Conservation (phyloP, 1,139 yeast species). For the Yamadazyma epiphylla region DNA sequence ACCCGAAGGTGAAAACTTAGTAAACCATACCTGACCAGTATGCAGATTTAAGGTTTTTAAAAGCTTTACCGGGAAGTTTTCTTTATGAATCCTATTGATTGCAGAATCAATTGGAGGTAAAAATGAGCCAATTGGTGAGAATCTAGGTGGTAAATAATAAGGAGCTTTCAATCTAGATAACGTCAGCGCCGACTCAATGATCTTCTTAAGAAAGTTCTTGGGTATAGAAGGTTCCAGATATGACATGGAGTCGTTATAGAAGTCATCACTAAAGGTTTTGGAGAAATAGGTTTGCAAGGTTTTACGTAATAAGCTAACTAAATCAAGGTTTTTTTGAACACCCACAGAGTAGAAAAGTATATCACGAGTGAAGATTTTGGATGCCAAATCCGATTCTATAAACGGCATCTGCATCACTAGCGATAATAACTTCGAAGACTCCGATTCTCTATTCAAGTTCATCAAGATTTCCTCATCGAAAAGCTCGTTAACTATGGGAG, state of each 20-base stretch:
- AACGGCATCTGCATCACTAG: constrained; percentile 18
- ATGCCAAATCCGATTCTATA: constrained; percentile 8
- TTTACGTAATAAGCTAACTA: constrained; percentile 8
- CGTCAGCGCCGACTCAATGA: constrained; percentile 26
- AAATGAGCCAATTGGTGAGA: constrained; percentile 8
- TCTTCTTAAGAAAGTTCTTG: constrained; percentile 20
- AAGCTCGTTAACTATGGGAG: constrained; percentile 2
- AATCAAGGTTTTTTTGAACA: constrained; percentile 1
- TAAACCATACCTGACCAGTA: constrained; percentile 79
- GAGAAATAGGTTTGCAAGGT: constrained; percentile 7
- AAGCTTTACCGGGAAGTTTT: constrained; percentile 45
- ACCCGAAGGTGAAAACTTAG: constrained; percentile 77
- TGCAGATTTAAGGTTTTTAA: constrained; percentile 47
- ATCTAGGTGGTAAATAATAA: constrained; percentile 33
- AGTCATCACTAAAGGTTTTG: constrained; percentile 9
- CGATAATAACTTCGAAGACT: constrained; percentile 21
- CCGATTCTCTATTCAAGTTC: constrained; percentile 22
- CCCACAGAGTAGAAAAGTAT: constrained; percentile 6
- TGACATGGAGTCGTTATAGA: constrained; percentile 12
- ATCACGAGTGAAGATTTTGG: constrained; percentile 9
- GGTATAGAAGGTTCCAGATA: constrained; percentile 16
- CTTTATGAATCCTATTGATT: constrained; percentile 16
- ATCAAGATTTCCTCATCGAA: constrained; percentile 9
- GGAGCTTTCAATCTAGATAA: constrained; percentile 27
- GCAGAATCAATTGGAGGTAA: constrained; percentile 11